These are phyloP conservation scores for Syzygium oleosum DNA, from an alignment of 345 rosid genomes.

Conservation along the genomic window DNA sequence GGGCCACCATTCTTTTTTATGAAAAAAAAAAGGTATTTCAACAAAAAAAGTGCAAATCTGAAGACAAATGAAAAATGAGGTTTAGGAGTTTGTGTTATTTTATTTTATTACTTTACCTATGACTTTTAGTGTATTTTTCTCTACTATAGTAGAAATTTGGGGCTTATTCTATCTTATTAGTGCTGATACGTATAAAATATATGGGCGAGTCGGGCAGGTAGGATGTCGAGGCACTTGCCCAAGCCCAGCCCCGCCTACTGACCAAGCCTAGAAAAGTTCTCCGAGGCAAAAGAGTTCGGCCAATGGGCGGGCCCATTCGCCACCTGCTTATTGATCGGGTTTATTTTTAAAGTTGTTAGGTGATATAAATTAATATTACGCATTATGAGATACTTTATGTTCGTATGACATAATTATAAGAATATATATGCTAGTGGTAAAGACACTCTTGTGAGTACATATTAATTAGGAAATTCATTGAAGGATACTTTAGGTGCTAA, in stretches of 20 bases:
- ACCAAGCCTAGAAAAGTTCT: background rate
- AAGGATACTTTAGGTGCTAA: background rate
- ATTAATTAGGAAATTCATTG: background rate
- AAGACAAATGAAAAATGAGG: background rate
- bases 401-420: background rate
- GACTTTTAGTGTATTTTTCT: background rate
- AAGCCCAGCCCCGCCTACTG: background rate
- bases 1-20: background rate
- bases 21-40: background rate
- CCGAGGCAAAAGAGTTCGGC: background rate
- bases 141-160: background rate
- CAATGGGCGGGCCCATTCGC: background rate
- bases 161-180: background rate
- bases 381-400: background rate
- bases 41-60: background rate
- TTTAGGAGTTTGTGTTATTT: background rate
- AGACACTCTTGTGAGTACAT: background rate
- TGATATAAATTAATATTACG: background rate
- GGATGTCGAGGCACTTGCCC: background rate
- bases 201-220: background rate
- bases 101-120: background rate
- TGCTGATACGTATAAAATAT: background rate
- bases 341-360: background rate
- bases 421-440: background rate
- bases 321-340: background rate